A percentile compares a stretch with the other conserved stretches of the same genome.
Conservation (phyloP, 1,284 basidiomycete genomes). For the Athelia psychrophila region DNA sequence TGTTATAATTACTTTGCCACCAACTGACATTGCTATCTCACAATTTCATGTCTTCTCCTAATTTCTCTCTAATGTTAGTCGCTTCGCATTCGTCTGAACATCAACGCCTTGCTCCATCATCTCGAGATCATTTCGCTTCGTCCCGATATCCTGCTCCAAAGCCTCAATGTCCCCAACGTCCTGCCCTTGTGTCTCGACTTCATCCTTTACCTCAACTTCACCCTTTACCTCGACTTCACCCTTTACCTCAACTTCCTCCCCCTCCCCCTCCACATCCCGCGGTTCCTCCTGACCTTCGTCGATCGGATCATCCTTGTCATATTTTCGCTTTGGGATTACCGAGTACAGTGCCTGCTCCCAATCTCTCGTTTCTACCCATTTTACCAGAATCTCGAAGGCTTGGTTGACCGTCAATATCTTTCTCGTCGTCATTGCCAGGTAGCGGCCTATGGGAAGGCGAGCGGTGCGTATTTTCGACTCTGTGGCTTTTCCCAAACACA, state of each 20-base stretch:
- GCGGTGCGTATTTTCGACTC: slow-evolving; percentile 78
- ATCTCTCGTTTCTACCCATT: slow-evolving; percentile 80
- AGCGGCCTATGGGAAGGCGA: slow-evolving; percentile 89
- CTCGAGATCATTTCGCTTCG: no score
- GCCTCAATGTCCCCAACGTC: slow-evolving; percentile 4
- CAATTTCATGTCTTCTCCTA: neutral
- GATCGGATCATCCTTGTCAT: slow-evolving; percentile 34
- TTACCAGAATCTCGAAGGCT: slow-evolving; percentile 89
- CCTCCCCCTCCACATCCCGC: neutral
- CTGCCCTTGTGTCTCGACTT: neutral
- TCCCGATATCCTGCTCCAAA: no score
- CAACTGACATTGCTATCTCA: no score
- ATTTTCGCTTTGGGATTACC: slow-evolving; percentile 90
- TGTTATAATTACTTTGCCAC: slow-evolving; percentile 45
- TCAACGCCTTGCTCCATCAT: no score
- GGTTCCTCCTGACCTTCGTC: slow-evolving; percentile 13
- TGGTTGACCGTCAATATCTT: slow-evolving; percentile 99
- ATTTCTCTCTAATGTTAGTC: no score
- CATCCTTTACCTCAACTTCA: neutral
- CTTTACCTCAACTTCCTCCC: neutral
- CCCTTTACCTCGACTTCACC: no score
- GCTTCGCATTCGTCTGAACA: no score
- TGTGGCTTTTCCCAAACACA: slow-evolving; percentile 88
- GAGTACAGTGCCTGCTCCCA: slow-evolving; percentile 85
- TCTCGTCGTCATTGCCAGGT: slow-evolving; percentile 81